Percentiles rank a stretch among this genome's conserved stretches.
Conservation (phyloP, 345 rosid genomes). For the Turritis glabra region DNA sequence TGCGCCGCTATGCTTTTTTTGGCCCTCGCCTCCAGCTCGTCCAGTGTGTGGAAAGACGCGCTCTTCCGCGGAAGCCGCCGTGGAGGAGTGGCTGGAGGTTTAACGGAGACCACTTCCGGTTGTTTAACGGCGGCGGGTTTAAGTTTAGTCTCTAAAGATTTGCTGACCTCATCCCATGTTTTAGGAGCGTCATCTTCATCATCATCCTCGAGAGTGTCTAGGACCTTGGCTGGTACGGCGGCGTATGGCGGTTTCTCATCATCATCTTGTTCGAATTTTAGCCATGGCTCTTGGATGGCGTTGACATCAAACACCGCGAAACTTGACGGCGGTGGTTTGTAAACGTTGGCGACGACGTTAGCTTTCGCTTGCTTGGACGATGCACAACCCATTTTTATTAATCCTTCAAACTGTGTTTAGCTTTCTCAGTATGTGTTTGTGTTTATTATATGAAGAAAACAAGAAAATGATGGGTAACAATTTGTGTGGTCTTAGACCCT, state of each 20-base stretch:
- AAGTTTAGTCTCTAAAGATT: slow-evolving; percentile 63
- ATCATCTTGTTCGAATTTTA: slow-evolving; percentile 41
- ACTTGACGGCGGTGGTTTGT: slow-evolving; percentile 77
- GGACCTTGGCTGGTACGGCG: slow-evolving; percentile 46
- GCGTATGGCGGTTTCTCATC: slow-evolving; percentile 42
- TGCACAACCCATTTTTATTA: slow-evolving; percentile 62
- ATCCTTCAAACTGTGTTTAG: background rate
- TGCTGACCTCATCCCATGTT: slow-evolving; percentile 94
- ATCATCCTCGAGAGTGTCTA: slow-evolving; percentile 43
- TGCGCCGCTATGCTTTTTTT: slow-evolving; percentile 25
- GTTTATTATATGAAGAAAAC: slow-evolving; percentile 13
- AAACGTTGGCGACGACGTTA: slow-evolving; percentile 58
- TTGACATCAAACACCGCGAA: slow-evolving; percentile 77
- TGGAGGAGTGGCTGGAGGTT: slow-evolving; percentile 35
- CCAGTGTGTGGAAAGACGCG: slow-evolving; percentile 77
- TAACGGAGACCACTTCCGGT: slow-evolving; percentile 13
- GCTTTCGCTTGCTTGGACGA: slow-evolving; percentile 63
- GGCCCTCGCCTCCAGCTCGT: slow-evolving; percentile 66
- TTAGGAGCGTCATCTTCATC: slow-evolving; percentile 60
- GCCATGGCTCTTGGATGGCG: slow-evolving; percentile 91
- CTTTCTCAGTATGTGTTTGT: background rate
- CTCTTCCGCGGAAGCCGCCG: slow-evolving; percentile 49
- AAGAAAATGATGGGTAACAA: slow-evolving; percentile 22
- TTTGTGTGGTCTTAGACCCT: slow-evolving; percentile 34
- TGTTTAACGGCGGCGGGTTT: slow-evolving; percentile 43